Percentiles rank a stretch among this genome's conserved stretches.
Evolutionary conservation across 2,329 filamentous ascomycete genomes (phyloP).

Genomic region (Trichothecium sympodiale): DNA sequence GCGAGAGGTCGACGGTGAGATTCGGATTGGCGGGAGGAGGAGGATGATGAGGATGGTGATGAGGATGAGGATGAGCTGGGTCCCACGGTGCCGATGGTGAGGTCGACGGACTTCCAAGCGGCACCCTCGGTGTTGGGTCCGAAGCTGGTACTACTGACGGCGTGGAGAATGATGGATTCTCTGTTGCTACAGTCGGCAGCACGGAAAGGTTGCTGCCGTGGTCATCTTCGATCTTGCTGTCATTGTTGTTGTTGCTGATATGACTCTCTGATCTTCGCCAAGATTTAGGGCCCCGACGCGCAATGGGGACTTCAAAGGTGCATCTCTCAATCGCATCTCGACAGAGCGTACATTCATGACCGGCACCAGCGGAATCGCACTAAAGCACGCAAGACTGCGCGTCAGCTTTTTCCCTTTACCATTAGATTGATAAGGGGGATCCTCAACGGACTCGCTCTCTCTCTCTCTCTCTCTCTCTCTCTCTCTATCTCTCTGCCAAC

Average conservation of each 20-base stretch:
- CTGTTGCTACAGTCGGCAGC: not conserved
- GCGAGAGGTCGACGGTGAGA: conserved; percentile 9
- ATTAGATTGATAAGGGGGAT: no score
- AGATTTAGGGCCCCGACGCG: conserved; percentile 26
- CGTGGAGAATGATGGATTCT: conserved; percentile 2
- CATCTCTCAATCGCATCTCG: conserved; percentile 19
- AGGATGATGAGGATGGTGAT: no score
- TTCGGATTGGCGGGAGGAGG: not conserved
- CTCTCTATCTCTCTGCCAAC: no score
- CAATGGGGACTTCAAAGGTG: conserved; percentile 25
- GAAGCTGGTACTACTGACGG: conserved; percentile 1
- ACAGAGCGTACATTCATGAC: conserved; percentile 18
- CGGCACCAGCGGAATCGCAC: conserved; percentile 3
- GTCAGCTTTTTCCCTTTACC: not conserved
- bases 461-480: no score
- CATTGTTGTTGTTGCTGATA: no score
- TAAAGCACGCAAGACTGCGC: not conserved
- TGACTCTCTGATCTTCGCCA: conserved; percentile 5
- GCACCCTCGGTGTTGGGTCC: no score
- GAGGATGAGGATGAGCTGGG: no score
- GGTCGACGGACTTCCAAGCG: conserved; percentile 9
- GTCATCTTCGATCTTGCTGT: no score
- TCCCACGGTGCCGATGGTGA: conserved; percentile 12
- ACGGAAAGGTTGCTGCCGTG: not conserved
- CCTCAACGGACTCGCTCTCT: no score